Base-by-base conservation (phyloP, 495 filamentous ascomycete genomes). In the Barbatosphaeria neglecta region DNA sequence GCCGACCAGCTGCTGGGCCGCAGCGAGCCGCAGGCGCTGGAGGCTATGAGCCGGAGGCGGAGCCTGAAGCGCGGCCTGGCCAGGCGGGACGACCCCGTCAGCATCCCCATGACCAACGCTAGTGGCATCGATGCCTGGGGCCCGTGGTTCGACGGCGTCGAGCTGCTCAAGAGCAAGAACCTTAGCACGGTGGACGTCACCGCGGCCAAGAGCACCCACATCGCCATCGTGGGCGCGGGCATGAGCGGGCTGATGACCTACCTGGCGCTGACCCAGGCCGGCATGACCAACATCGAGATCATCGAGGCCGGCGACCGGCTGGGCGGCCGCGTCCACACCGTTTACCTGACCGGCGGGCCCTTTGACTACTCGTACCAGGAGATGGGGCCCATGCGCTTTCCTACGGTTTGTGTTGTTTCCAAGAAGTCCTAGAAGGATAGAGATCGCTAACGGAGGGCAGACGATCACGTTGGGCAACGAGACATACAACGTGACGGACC, bases 341-440 rank as follows among this genome's bases (percentile, higher is more conserved):
- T 71, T 37, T 83, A 84, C 45, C 68, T 84, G 0, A 72, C 67
- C 22, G 69, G 75, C 22, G 69, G 72, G 0, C 78, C 80, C 0
- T 75, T 78, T 20, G 67, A 86, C 15, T 84, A 84, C 48, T 77
- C 81, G 37, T 86, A 86, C 47, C 81, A 85, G 52, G 82, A 86
- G 55, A 85, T 86, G 82, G 82, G 82, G 0, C 80, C 82, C 0
- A 84, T 85, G 82, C 68, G 82, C 4, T 85, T 68, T 46, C 68
- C 81, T 25, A 67, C 72, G 6, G 37, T 39, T 20, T 7, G 37
- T 39, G 3, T 18, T 8, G 17, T 18, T n/a, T n/a, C n/a, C n/a
- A n/a, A 20, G 17, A 20, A 8, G 16, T 8, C 37, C 37, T 38
- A 13, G 7, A n/a, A n/a, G n/a, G n/a, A n/a, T n/a, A n/a, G n/a